These are phyloP conservation scores for Parastagonospora avenae DNA, from an alignment of 2,329 filamentous ascomycete species.

Conservation along the genomic window DNA sequence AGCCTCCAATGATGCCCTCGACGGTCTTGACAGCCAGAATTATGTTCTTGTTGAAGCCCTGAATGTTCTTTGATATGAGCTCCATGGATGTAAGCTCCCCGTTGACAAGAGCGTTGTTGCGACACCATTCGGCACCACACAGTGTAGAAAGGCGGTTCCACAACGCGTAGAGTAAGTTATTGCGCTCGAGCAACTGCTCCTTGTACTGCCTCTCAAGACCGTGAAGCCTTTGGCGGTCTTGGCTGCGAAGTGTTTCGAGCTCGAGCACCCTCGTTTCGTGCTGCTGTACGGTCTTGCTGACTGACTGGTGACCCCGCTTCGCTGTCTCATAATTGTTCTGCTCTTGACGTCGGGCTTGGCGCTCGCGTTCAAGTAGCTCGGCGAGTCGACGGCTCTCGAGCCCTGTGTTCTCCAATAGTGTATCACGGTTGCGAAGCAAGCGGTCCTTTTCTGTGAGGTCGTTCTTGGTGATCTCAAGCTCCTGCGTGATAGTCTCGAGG, in stretches of 20 bases:
- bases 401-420: slow-evolving; percentile 83
- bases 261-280: slow-evolving; percentile 86
- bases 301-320: slow-evolving; percentile 84
- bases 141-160: slow-evolving; percentile 88
- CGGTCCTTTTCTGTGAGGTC: slow-evolving; percentile 88
- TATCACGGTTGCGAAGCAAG: slow-evolving; percentile 86
- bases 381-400: slow-evolving; percentile 83
- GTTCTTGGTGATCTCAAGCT: slow-evolving; percentile 78
- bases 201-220: slow-evolving; percentile 79
- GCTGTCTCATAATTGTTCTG: slow-evolving; percentile 87
- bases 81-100: slow-evolving; percentile 85
- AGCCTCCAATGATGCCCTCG: slow-evolving; percentile 77
- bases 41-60: slow-evolving; percentile 88
- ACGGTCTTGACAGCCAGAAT: slow-evolving; percentile 85
- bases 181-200: slow-evolving; percentile 87
- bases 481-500: slow-evolving; percentile 80
- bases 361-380: slow-evolving; percentile 90
- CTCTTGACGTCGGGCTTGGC: slow-evolving; percentile 81
- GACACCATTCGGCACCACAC: slow-evolving; percentile 90
- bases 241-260: slow-evolving; percentile 77
- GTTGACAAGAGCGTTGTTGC: slow-evolving; percentile 86
- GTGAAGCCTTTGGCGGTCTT: slow-evolving; percentile 77
- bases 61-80: slow-evolving; percentile 81
- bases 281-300: slow-evolving; percentile 81
- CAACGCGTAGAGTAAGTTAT: slow-evolving; percentile 82